Evolutionary conservation across 1,284 basidiomycete genomes (phyloP).

Genomic region (Filobasidium uniguttulatum): DNA sequence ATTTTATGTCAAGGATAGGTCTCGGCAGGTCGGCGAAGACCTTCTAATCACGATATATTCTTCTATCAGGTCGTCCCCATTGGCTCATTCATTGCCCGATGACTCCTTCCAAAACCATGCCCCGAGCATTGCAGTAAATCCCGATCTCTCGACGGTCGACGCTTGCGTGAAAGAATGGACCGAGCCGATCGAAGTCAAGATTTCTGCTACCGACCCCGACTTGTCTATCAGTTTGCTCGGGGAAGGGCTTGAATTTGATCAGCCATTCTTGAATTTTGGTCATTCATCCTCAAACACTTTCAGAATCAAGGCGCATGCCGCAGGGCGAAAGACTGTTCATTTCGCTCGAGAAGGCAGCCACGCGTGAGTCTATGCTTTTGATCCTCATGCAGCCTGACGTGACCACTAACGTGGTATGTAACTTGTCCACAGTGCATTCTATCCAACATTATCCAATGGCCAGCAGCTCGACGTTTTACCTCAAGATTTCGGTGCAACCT

Average conservation of each 20-base stretch:
- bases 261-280: slow-evolving; percentile 60
- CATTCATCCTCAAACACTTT: slow-evolving; percentile 67
- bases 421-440: slow-evolving; percentile 41
- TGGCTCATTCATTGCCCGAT: slow-evolving; percentile 54
- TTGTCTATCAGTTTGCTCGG: slow-evolving; percentile 70
- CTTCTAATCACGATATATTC: slow-evolving; percentile 60
- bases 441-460: slow-evolving; percentile 62
- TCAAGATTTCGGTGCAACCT: no score
- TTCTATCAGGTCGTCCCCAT: slow-evolving; percentile 55
- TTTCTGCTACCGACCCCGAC: slow-evolving; percentile 63
- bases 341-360: slow-evolving; percentile 66
- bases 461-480: slow-evolving; percentile 53
- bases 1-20: slow-evolving; percentile 59
- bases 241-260: slow-evolving; percentile 72
- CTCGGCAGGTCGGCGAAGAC: slow-evolving; percentile 55
- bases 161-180: slow-evolving; percentile 74
- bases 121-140: slow-evolving; percentile 49
- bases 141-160: slow-evolving; percentile 51
- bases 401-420: no score
- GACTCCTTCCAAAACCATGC: slow-evolving; percentile 22
- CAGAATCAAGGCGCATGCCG: slow-evolving; percentile 61
- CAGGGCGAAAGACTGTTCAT: slow-evolving; percentile 68
- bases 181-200: slow-evolving; percentile 64
- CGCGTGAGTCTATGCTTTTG: slow-evolving; percentile 39
- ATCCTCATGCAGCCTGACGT: neutral